Evolutionary conservation across 2,329 filamentous ascomycete genomes (phyloP).

Genomic region (Neocucurbitaria cava): DNA sequence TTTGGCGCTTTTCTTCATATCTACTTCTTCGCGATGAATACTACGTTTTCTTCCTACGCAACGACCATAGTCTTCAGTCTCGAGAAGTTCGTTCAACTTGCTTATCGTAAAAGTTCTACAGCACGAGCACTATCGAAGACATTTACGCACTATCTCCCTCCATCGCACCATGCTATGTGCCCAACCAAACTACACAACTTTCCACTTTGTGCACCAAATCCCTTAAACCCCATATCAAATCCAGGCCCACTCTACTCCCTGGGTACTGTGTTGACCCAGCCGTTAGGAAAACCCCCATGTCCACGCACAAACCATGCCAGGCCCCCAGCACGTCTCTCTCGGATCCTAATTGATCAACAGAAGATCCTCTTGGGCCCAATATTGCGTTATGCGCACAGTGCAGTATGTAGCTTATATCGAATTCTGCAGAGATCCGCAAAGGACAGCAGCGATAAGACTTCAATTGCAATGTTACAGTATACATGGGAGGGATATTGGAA

Average conservation of each 20-base stretch:
- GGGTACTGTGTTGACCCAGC: not conserved
- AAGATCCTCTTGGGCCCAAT: not conserved
- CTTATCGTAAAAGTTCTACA: no score
- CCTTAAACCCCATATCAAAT: no score
- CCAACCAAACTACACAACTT: not conserved
- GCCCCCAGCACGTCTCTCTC: not conserved
- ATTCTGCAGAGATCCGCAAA: not conserved
- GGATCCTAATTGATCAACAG: not conserved
- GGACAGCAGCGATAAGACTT: not conserved
- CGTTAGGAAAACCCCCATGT: no score
- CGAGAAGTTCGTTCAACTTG: no score
- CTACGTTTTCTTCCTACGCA: not conserved
- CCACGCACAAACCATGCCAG: not conserved
- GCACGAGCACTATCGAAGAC: no score
- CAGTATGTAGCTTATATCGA: not conserved
- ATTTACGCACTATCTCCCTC: not conserved
- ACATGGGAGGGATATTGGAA: not conserved
- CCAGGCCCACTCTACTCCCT: not conserved
- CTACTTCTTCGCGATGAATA: not conserved
- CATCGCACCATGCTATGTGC: not conserved
- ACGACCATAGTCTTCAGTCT: not conserved
- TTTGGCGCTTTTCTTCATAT: not conserved
- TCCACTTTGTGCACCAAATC: no score
- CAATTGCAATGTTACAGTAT: no score
- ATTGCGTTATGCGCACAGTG: not conserved